Evolutionary conservation across 306 rosid genomes (phyloP).

Genomic region (Lupinus albus): DNA sequence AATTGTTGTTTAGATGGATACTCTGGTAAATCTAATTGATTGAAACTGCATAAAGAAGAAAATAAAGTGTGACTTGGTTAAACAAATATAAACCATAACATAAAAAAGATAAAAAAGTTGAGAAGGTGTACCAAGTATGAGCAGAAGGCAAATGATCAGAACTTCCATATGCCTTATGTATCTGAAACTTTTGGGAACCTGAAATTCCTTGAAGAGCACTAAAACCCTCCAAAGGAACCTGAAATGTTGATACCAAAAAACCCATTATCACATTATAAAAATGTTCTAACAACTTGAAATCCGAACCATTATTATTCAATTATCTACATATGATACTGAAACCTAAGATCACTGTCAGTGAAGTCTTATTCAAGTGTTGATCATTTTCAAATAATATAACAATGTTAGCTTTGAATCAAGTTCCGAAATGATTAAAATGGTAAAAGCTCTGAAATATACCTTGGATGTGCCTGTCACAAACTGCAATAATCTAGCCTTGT

Average conservation of each 20-base stretch:
- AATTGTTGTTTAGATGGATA: conserved; percentile 91
- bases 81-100: too few species aligned
- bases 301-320: conserved; percentile 15
- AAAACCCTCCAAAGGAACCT: conserved; percentile 99
- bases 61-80: too few species aligned
- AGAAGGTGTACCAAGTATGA: conserved; percentile 77
- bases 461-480: conserved; percentile 98
- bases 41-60: conserved; percentile 74
- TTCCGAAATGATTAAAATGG: too few species aligned
- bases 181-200: conserved; percentile 97
- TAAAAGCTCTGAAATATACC: conserved; percentile 52
- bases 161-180: conserved; percentile 98
- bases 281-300: conserved; percentile 31
- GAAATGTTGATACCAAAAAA: conserved; percentile 40
- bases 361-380: neutral
- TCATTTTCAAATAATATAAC: neutral
- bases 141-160: conserved; percentile 97
- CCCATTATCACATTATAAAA: conserved; percentile 18
- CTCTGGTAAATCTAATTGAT: conserved; percentile 94
- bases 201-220: conserved; percentile 99
- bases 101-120: too few species aligned
- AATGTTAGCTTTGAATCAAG: too few species aligned
- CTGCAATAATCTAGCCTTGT: conserved; percentile 96
- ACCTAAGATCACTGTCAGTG: neutral
- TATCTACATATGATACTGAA: neutral